A percentile compares a stretch with the other conserved stretches of the same genome.
Conservation (phyloP, 2,329 filamentous ascomycete genomes). For the Calonectria pseudoturangicola region DNA sequence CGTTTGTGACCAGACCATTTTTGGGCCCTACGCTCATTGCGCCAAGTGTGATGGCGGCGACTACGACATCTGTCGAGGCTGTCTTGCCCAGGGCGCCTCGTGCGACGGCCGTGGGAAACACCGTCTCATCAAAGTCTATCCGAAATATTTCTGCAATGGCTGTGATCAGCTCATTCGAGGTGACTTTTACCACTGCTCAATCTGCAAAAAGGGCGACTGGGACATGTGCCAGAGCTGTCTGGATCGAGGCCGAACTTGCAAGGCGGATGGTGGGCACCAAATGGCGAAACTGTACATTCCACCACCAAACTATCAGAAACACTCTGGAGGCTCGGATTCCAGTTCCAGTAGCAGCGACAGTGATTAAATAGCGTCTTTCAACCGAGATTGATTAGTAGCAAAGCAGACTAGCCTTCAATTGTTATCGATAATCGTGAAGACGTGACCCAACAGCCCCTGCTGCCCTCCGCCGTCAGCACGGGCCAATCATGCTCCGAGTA, state of each 20-base stretch:
- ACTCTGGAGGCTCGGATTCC: neutral
- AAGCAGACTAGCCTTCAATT: neutral
- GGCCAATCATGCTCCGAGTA: slow-evolving; percentile 7
- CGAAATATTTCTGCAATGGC: slow-evolving; percentile 39
- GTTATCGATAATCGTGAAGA: neutral
- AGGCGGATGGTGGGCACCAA: slow-evolving; percentile 22
- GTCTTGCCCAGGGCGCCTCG: slow-evolving; percentile 34
- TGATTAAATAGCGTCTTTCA: slow-evolving; percentile 8
- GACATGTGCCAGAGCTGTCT: slow-evolving; percentile 42
- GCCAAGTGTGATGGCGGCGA: slow-evolving; percentile 44
- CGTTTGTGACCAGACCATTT: slow-evolving; percentile 40
- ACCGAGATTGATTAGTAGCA: neutral
- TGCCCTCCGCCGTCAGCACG: slow-evolving; percentile 1
- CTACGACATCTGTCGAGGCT: slow-evolving; percentile 44
- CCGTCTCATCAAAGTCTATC: slow-evolving; percentile 45
- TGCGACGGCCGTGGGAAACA: slow-evolving; percentile 44
- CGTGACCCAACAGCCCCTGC: neutral
- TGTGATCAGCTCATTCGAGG: slow-evolving; percentile 40
- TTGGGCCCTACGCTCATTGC: slow-evolving; percentile 46
- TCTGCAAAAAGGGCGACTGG: slow-evolving; percentile 41
- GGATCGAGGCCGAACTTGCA: slow-evolving; percentile 39
- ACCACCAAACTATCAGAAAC: neutral
- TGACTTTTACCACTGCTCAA: slow-evolving; percentile 40
- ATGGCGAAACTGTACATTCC: slow-evolving; percentile 18
- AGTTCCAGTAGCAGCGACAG: slow-evolving; percentile 29